phyloP scores from a whole-genome alignment of 108 stramenopile genomes.

The Cyclotella baltica region DNA sequence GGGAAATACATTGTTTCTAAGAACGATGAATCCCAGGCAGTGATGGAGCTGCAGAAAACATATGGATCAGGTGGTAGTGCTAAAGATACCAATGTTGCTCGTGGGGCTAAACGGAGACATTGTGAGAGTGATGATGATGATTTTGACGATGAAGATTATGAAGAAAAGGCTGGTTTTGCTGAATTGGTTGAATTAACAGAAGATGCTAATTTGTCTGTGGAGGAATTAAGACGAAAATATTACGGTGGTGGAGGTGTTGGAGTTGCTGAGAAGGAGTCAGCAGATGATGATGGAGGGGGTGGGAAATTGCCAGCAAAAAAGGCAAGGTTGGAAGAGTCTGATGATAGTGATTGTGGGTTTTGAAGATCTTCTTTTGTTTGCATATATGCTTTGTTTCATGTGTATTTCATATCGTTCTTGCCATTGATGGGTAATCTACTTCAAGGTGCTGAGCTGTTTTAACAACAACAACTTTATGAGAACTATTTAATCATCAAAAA shows the following conservation, averaged over 20 bases:
- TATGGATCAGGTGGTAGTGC: conserved; percentile 30
- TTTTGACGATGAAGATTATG: conserved; percentile 38
- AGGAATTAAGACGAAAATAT: conserved; percentile 63
- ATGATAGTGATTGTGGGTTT: conserved; percentile 56
- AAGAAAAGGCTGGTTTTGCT: conserved; percentile 43
- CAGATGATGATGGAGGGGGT: conserved; percentile 28
- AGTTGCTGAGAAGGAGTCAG: conserved; percentile 13
- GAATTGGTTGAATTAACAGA: conserved; percentile 67
- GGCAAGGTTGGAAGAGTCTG: conserved; percentile 31
- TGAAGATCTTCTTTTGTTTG: conserved; percentile 13
- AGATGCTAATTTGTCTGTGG: conserved; percentile 66
- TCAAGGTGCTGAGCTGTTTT: too few species aligned
- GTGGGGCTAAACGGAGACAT: conserved; percentile 1
- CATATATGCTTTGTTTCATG: neutral
- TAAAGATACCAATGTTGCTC: conserved; percentile 20
- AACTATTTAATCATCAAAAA: too few species aligned
- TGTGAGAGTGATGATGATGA: conserved; percentile 25
- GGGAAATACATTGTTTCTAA: conserved; percentile 28
- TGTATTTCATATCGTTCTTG: neutral
- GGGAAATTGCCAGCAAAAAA: conserved; percentile 36
- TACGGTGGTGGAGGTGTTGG: conserved; percentile 52
- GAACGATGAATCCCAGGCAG: neutral
- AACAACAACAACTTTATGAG: too few species aligned
- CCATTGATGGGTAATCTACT: neutral
- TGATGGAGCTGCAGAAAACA: conserved; percentile 19